Evolutionary conservation across 192 early-diverging fungal species (phyloP), one percentile per base, ranked within the genome.

Genomic region (Chytriomyces sp.): DNA sequence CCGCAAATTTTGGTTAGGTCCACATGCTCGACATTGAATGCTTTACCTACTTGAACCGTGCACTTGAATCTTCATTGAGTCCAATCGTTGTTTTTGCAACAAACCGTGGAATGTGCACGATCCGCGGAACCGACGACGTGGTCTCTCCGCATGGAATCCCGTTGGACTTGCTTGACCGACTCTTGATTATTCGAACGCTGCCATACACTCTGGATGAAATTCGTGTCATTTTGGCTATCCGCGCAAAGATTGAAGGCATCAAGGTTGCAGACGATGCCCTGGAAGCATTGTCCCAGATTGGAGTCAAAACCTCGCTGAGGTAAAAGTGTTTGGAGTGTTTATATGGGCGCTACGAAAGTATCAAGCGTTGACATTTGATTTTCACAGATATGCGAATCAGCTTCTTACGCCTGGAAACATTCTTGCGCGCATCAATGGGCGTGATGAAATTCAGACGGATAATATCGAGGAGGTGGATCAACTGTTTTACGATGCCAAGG

Each of bases 21-120:
- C 98, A 99, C 80, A 98, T 99, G 94, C 89, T 99, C 26, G 98
- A 99, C 84, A 96, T 99, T 79, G 98, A 99, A 82, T 99, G 96
- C 86, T 99, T 99, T 80, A 98, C 98, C 2, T 99, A 97, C 79
- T 87, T 99, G 69, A 99, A 98, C 87, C 94, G 97, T 49, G 98
- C 98, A 35, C 87, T 99, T 26, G 98, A 99, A 83, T 96, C 95
- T 1, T 89, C 93, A 45, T 88, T 99, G 45, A 93, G 95, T 9
- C 98, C 98, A 23, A 97, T 99, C 79, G 98, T 99, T 13, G 92
- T 99, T 61, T 92, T 99, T 83, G 98, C 98, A 5, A 97, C 97
- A 26, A 99, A 99, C 84, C 91, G 96, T 67, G 96, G 96, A 59
- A 92, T 96, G 84, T 96, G 94, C 81, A 90, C 92, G 20, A 90